These are phyloP conservation scores for Monosporozyma yasuniensis DNA, from an alignment of 805 yeast species.

Conservation along the genomic window DNA sequence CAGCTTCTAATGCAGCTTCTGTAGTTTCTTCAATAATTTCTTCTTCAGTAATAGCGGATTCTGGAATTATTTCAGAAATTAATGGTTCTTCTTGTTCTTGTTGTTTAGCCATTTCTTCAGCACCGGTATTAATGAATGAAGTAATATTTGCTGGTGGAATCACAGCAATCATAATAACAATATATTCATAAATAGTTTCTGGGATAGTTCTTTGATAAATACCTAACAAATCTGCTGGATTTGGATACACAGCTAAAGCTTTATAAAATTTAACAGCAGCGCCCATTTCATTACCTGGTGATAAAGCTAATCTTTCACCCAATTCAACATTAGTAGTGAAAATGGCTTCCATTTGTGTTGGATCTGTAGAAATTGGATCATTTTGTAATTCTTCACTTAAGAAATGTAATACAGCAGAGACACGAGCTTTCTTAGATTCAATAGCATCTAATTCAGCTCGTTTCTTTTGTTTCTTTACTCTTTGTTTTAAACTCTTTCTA, in stretches of 20 bases:
- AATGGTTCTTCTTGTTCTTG: slow-evolving; percentile 10
- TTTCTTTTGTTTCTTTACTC: slow-evolving; percentile 53
- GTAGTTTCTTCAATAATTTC: not conserved
- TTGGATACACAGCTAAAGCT: slow-evolving; percentile 87
- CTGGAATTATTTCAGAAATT: slow-evolving; percentile 3
- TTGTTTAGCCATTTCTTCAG: slow-evolving; percentile 5
- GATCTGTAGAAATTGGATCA: slow-evolving; percentile 69
- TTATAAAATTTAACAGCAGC: slow-evolving; percentile 90
- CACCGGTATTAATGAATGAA: slow-evolving; percentile 41
- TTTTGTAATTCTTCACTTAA: slow-evolving; percentile 54
- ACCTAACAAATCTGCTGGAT: slow-evolving; percentile 84
- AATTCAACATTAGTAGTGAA: slow-evolving; percentile 76
- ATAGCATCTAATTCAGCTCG: slow-evolving; percentile 35
- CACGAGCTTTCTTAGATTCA: slow-evolving; percentile 45
- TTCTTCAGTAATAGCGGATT: too few species aligned
- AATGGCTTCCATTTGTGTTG: slow-evolving; percentile 61
- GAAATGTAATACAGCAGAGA: slow-evolving; percentile 51
- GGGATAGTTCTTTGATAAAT: slow-evolving; percentile 87
- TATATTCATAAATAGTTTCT: slow-evolving; percentile 68
- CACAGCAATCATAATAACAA: slow-evolving; percentile 83
- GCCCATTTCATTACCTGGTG: slow-evolving; percentile 60
- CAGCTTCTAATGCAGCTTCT: not conserved
- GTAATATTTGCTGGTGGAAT: slow-evolving; percentile 80
- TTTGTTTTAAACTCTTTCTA: slow-evolving; percentile 63
- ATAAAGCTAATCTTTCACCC: slow-evolving; percentile 72